Conservation (phyloP, 2,329 filamentous ascomycete genomes). For the Colletotrichum viniferum region DNA sequence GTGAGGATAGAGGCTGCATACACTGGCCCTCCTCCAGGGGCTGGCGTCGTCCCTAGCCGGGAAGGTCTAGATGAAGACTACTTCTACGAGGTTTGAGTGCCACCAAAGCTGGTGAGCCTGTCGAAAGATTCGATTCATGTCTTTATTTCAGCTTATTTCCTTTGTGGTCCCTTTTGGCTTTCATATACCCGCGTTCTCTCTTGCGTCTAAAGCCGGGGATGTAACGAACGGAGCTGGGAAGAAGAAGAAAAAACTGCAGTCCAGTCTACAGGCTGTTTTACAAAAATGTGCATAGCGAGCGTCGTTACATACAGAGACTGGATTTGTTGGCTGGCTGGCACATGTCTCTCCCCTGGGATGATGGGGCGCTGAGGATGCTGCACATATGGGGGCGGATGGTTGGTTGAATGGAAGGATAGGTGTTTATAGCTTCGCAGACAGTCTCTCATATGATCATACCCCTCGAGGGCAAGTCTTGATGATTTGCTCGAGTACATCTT, state of each 20-base stretch:
- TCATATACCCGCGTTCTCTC: constrained; percentile 19
- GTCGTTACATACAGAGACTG: background rate
- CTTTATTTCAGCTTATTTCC: constrained; percentile 6
- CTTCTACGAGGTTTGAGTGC: constrained; percentile 76
- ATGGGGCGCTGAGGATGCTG: background rate
- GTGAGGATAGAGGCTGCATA: constrained; percentile 82
- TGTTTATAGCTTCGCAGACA: constrained; percentile 1
- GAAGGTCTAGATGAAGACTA: constrained; percentile 92
- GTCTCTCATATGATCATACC: constrained; percentile 2
- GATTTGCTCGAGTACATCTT: constrained; percentile 10
- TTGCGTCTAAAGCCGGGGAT: constrained; percentile 3
- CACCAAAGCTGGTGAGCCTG: background rate
- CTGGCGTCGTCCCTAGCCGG: constrained; percentile 78
- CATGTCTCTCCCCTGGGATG: background rate
- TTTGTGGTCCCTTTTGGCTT: background rate
- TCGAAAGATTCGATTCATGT: background rate
- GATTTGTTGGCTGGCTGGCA: background rate
- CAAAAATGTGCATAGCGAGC: constrained; percentile 14
- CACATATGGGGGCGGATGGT: background rate
- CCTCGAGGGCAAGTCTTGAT: background rate
- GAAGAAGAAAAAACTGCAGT: background rate
- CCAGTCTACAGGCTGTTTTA: background rate
- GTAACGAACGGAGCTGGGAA: background rate
- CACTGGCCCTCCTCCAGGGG: constrained; percentile 69
- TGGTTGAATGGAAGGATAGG: background rate